Evolutionary conservation across 306 rosid species (phyloP).

Genomic region (Pyrus communis): DNA sequence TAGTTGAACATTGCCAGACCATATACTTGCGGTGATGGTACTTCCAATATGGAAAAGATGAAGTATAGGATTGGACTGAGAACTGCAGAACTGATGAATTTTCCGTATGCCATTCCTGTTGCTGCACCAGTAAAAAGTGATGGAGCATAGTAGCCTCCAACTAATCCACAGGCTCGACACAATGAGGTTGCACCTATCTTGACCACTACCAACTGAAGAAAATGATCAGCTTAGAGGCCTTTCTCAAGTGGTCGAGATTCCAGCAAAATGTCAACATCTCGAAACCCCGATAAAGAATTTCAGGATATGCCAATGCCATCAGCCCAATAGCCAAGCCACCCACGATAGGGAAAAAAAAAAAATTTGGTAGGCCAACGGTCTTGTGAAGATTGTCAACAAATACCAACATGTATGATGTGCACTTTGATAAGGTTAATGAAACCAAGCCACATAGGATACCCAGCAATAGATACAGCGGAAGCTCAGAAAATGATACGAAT

Average conservation of each 20-base stretch:
- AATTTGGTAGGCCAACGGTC: slow-evolving; percentile 45
- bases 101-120: slow-evolving; percentile 91
- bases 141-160: slow-evolving; percentile 94
- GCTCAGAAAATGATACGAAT: no score
- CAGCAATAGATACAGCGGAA: no score
- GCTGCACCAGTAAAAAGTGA: slow-evolving; percentile 95
- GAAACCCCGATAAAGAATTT: slow-evolving; percentile 94
- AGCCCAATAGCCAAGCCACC: slow-evolving; percentile 82
- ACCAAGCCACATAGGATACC: no score
- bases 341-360: slow-evolving; percentile 50
- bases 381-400: slow-evolving; percentile 51
- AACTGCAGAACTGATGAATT: slow-evolving; percentile 52
- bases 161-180: slow-evolving; percentile 87
- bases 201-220: slow-evolving; percentile 73
- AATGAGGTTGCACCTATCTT: slow-evolving; percentile 85
- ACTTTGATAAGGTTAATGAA: slow-evolving; percentile 63
- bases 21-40: slow-evolving; percentile 91
- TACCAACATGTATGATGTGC: slow-evolving; percentile 65
- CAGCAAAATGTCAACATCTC: slow-evolving; percentile 81
- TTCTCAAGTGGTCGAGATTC: slow-evolving; percentile 84
- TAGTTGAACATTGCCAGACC: slow-evolving; percentile 45
- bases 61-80: slow-evolving; percentile 45
- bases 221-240: slow-evolving; percentile 59
- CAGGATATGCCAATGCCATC: slow-evolving; percentile 84
- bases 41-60: slow-evolving; percentile 69